phyloP scores from a whole-genome alignment of 1,284 basidiomycete species.

The Thecaphora frezii region DNA sequence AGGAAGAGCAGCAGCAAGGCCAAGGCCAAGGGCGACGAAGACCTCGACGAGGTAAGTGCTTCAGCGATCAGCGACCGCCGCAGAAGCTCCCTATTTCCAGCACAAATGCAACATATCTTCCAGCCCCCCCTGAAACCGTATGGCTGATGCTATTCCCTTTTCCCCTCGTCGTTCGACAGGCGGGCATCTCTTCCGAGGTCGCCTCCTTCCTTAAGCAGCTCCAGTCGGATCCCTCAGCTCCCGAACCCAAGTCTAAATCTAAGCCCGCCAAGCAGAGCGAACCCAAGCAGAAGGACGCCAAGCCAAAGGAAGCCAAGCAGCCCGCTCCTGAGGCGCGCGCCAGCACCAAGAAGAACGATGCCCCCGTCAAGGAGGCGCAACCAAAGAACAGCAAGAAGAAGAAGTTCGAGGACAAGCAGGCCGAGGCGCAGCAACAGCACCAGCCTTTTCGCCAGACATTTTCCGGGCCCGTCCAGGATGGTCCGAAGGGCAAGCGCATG shows the following conservation, averaged over 20 bases:
- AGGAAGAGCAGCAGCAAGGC: conserved; percentile 22
- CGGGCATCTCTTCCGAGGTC: conserved; percentile 20
- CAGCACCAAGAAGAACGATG: neutral
- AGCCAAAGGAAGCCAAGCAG: conserved; percentile 2
- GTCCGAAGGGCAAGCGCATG: conserved; percentile 34
- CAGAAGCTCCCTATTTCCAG: too few species aligned
- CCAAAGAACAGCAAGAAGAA: conserved; percentile 11
- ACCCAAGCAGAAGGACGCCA: neutral
- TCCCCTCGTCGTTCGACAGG: too few species aligned
- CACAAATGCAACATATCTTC: too few species aligned
- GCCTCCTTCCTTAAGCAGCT: conserved; percentile 31
- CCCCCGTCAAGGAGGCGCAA: conserved; percentile 1
- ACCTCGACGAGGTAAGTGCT: conserved; percentile 15
- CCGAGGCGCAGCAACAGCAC: neutral
- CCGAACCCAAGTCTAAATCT: conserved; percentile 7
- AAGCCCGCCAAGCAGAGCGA: conserved; percentile 7
- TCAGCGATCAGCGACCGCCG: too few species aligned
- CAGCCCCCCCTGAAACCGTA: neutral
- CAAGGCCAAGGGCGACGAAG: conserved; percentile 9
- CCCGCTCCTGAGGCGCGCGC: too few species aligned
- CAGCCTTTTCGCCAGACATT: neutral
- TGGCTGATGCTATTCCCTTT: too few species aligned
- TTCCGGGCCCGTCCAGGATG: neutral
- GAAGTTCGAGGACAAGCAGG: neutral
- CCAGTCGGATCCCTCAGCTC: conserved; percentile 11